Evolutionary conservation across 805 yeast species (phyloP), one percentile per base, ranked within the genome.

Genomic region (Cyberlindnera euphorbiae): DNA sequence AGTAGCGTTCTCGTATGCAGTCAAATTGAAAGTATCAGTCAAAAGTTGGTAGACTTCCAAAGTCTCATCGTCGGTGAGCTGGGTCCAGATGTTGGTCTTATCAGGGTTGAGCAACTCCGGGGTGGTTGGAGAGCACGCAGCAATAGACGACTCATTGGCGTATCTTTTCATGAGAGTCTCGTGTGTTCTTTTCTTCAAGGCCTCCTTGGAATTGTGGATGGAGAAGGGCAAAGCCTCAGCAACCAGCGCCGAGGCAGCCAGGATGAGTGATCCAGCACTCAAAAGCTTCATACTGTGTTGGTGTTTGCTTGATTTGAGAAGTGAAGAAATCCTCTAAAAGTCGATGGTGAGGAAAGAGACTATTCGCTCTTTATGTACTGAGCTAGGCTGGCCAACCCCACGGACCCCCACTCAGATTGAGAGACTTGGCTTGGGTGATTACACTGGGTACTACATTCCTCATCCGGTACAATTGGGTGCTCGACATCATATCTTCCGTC

Each of bases 81-180:
- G 47, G 10, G 53, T 46, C 47, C 50, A 51, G 33, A 51, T 44
- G 37, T 51, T 51, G 8, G 32, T 7, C 29, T 51, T 51, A n/a
- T 36, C 35, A 5, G 55, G 41, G 11, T 19, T 21, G 22, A 41
- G 46, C 1, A 24, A 21, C n/a, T 41, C 36, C 8, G 55, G 55
- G 7, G 38, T 30, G 12, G 47, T 26, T 23, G 41, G 38, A 10
- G 31, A 21, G 14, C 47, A 44, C 6, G 38, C 3, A 3, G 35
- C 6, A 9, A 22, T n/a, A 6, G 26, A 23, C 5, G 32, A 8
- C 6, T 17, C 27, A 19, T 30, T 30, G 15, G 27, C 12, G 13
- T 27, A 39, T 6, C 39, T 36, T 13, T 28, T 35, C 32, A 26
- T 32, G 16, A 39, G 26, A 18, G 22, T 28, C 6, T 35, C 32